Percentiles rank a stretch among this genome's conserved stretches.
phyloP scores from a whole-genome alignment of 2,329 filamentous ascomycete genomes.

The Claviceps quebecensis region DNA sequence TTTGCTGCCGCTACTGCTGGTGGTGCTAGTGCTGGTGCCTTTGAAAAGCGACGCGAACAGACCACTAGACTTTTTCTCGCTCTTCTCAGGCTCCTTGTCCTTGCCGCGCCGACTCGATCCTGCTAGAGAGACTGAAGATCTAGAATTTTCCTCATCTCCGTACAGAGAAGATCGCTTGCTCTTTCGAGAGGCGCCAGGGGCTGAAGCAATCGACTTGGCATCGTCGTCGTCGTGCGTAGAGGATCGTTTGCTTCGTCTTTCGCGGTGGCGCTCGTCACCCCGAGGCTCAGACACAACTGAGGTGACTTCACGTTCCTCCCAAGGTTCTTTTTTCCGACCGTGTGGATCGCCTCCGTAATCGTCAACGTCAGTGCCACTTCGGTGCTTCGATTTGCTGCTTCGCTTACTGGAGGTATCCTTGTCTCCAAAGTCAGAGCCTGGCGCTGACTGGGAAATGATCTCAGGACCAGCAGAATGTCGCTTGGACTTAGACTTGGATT shows the following conservation, averaged over 20 bases:
- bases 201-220: constrained; percentile 25
- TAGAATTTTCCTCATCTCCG: constrained; percentile 32
- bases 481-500: constrained; percentile 21
- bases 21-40: constrained; percentile 21
- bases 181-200: constrained; percentile 6
- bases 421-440: constrained; percentile 24
- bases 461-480: constrained; percentile 17
- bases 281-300: constrained; percentile 35
- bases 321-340: constrained; percentile 24
- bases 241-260: constrained; percentile 16
- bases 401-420: constrained; percentile 21
- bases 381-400: constrained; percentile 26
- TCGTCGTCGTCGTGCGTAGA: constrained; percentile 28
- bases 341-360: constrained; percentile 22
- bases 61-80: constrained; percentile 24
- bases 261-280: constrained; percentile 18
- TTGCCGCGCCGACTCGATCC: constrained; percentile 22
- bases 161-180: constrained; percentile 17
- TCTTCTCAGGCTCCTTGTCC: constrained; percentile 20
- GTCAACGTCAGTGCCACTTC: constrained; percentile 20
- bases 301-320: constrained; percentile 32
- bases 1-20: constrained; percentile 22
- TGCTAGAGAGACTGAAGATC: constrained; percentile 18
- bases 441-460: constrained; percentile 18
- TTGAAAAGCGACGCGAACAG: constrained; percentile 37